A percentile compares a stretch with the other conserved stretches of the same genome.
These are phyloP conservation scores for Ligustrum vulgare DNA, from an alignment of 257 asterid genomes.

Conservation along the genomic window DNA sequence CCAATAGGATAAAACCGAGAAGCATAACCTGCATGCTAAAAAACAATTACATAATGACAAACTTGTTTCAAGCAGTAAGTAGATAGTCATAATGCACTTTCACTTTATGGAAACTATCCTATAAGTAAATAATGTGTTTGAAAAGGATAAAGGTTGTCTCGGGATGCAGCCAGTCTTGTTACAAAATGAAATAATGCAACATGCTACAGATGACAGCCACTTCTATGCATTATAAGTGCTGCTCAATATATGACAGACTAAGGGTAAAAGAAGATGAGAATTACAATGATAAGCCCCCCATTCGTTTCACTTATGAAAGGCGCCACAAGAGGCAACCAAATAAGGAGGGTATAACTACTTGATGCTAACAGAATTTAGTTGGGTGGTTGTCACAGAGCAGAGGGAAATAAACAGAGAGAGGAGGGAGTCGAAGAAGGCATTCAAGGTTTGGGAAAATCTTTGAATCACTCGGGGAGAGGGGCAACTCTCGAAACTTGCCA, in stretches of 20 bases:
- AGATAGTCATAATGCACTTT: background rate
- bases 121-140: background rate
- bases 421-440: no score
- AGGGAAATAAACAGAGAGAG: no score
- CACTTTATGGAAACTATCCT: background rate
- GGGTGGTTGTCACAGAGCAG: no score
- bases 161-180: background rate
- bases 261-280: background rate
- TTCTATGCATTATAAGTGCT: background rate
- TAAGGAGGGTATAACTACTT: no score
- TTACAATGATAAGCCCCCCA: no score
- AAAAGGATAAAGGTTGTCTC: background rate
- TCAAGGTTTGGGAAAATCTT: no score
- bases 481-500: no score
- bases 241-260: background rate
- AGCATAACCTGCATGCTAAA: constrained; percentile 99
- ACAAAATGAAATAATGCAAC: background rate
- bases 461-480: no score
- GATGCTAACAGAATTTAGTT: no score
- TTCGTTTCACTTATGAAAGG: no score
- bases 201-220: background rate
- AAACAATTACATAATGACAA: constrained; percentile 49
- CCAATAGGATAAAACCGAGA: constrained; percentile 94
- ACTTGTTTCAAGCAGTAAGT: constrained; percentile 19
- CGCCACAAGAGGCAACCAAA: no score